Conservation (phyloP, 2,329 filamentous ascomycete genomes). For the Sporothrix mexicana region DNA sequence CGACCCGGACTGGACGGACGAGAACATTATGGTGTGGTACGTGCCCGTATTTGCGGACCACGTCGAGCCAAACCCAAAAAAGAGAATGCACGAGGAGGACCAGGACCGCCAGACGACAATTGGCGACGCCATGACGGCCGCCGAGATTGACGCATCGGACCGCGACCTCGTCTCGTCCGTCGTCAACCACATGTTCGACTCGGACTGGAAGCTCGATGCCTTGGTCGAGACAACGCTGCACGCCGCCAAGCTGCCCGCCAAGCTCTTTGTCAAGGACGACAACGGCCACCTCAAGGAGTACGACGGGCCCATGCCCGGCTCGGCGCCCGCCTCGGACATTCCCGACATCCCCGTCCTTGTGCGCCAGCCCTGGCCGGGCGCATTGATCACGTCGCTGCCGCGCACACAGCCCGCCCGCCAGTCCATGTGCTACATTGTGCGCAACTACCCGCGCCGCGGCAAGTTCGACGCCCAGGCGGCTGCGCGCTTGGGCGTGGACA, state of each 20-base stretch:
- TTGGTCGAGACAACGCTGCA: constrained; percentile 70
- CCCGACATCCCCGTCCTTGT: constrained; percentile 74
- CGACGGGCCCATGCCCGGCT: constrained; percentile 67
- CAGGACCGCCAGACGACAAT: background rate
- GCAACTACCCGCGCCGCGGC: constrained; percentile 75
- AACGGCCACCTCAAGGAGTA: constrained; percentile 73
- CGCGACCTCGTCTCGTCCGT: constrained; percentile 64
- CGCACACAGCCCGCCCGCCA: constrained; percentile 67
- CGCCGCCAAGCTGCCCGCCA: constrained; percentile 70
- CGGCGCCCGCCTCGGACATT: constrained; percentile 46
- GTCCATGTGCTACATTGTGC: constrained; percentile 86
- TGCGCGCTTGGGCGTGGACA: constrained; percentile 65
- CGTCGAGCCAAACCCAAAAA: background rate
- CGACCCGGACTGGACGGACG: constrained; percentile 75
- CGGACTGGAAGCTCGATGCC: constrained; percentile 73
- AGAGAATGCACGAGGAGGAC: constrained; percentile 33
- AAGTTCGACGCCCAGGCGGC: constrained; percentile 76
- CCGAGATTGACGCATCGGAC: constrained; percentile 40
- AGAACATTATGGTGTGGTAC: constrained; percentile 83
- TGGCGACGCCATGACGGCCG: constrained; percentile 2
- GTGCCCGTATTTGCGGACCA: constrained; percentile 58
- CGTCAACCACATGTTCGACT: constrained; percentile 80
- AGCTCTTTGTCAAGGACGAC: constrained; percentile 70
- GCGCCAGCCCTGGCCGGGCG: constrained; percentile 79
- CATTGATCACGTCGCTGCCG: constrained; percentile 69